Conservation (phyloP, 2,329 filamentous ascomycete species). For the Dactylellina haptotyla region DNA sequence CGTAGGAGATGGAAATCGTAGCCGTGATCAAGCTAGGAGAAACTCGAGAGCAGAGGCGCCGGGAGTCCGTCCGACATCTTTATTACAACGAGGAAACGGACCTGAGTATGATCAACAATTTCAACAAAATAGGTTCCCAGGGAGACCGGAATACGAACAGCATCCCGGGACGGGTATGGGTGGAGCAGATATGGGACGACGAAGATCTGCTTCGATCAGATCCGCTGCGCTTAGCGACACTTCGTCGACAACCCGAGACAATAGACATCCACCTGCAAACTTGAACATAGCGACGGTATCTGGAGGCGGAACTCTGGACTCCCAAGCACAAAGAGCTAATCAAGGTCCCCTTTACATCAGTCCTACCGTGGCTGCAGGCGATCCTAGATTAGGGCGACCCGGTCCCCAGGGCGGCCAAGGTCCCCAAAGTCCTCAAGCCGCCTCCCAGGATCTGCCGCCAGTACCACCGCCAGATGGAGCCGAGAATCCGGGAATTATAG, state of each 20-base stretch:
- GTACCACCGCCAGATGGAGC: slow-evolving; percentile 59
- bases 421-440: too few relatives aligned
- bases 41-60: slow-evolving; percentile 33
- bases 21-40: slow-evolving; percentile 34
- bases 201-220: slow-evolving; percentile 37
- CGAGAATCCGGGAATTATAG: slow-evolving; percentile 69
- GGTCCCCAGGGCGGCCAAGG: slow-evolving; percentile 52
- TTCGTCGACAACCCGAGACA: slow-evolving; percentile 36
- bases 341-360: slow-evolving; percentile 41
- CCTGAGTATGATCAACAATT: slow-evolving; percentile 32
- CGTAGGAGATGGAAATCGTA: slow-evolving; percentile 35
- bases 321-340: slow-evolving; percentile 9
- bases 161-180: background rate
- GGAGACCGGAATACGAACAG: slow-evolving; percentile 25
- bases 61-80: slow-evolving; percentile 36
- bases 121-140: slow-evolving; percentile 36
- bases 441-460: too few relatives aligned
- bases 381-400: slow-evolving; percentile 62
- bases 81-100: slow-evolving; percentile 30
- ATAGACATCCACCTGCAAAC: slow-evolving; percentile 14
- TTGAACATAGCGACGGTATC: slow-evolving; percentile 15
- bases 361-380: slow-evolving; percentile 43
- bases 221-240: slow-evolving; percentile 42
- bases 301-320: slow-evolving; percentile 12
- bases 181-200: slow-evolving; percentile 35